Evolutionary conservation across 257 asterid species (phyloP).

Genomic region (Verbascum thapsus): DNA sequence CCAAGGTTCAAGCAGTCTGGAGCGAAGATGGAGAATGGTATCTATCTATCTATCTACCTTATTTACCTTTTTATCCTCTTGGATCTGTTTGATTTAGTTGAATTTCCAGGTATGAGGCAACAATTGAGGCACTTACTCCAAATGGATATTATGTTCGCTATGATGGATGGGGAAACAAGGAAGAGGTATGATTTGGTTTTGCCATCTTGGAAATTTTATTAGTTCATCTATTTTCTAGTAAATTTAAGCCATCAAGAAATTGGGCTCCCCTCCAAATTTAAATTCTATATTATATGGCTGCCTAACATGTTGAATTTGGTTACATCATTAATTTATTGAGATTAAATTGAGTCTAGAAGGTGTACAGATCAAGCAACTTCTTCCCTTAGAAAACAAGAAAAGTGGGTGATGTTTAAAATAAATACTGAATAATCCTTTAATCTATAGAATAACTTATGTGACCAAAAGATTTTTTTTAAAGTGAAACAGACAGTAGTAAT

Average conservation of each 20-base stretch:
- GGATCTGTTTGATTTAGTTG: slow-evolving; percentile 61
- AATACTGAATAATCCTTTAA: not conserved
- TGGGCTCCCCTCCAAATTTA: slow-evolving; percentile 4
- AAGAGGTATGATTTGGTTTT: slow-evolving; percentile 63
- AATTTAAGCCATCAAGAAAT: not conserved
- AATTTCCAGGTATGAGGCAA: slow-evolving; percentile 86
- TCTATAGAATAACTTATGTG: not conserved
- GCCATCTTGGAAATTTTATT: not conserved
- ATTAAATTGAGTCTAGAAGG: slow-evolving; percentile 14
- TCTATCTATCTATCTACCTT: slow-evolving; percentile 22
- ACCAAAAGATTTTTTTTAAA: not conserved
- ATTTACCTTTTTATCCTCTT: slow-evolving; percentile 44
- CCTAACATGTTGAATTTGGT: slow-evolving; percentile 3
- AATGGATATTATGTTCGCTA: slow-evolving; percentile 81
- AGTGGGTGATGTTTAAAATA: not conserved
- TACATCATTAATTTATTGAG: slow-evolving; percentile 18
- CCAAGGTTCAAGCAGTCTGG: slow-evolving; percentile 96
- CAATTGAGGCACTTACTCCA: slow-evolving; percentile 74
- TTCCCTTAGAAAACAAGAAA: not conserved
- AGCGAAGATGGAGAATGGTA: slow-evolving; percentile 99
- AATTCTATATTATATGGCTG: slow-evolving; percentile 1
- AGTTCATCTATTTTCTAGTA: not conserved
- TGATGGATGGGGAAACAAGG: slow-evolving; percentile 92
- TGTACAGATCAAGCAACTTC: not conserved
- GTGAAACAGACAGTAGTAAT: not conserved